Conservation (phyloP, 169 alveolate genomes). For the Plasmodium malariae region DNA sequence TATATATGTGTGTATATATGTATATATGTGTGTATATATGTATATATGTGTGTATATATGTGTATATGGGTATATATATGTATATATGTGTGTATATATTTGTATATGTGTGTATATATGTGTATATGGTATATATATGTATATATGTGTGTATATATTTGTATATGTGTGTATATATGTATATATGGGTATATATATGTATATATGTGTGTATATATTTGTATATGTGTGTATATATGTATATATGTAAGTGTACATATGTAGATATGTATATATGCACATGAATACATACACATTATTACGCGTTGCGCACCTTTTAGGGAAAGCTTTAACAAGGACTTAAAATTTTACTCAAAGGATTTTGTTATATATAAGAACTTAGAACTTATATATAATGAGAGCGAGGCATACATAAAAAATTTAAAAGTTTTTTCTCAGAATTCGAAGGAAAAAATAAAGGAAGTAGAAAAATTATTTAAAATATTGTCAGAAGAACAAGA, state of each 20-base stretch:
- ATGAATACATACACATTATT: not conserved
- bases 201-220: too few relatives aligned
- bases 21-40: too few relatives aligned
- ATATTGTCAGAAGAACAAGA: conserved; percentile 33
- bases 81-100: too few relatives aligned
- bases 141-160: too few relatives aligned
- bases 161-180: too few relatives aligned
- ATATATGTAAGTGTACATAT: too few relatives aligned
- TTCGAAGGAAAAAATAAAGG: conserved; percentile 44
- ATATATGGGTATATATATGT: too few relatives aligned
- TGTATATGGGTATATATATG: too few relatives aligned
- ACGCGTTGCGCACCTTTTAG: conserved; percentile 1
- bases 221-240: too few relatives aligned
- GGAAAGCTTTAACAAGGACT: conserved; percentile 28
- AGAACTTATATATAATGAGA: conserved; percentile 68
- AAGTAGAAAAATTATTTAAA: conserved; percentile 41
- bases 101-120: too few relatives aligned
- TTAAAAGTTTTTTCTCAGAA: conserved; percentile 47
- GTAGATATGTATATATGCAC: not conserved
- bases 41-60: not conserved
- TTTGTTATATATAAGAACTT: conserved; percentile 58
- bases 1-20: not conserved
- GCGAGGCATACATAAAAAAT: conserved; percentile 48
- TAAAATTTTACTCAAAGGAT: conserved; percentile 72
- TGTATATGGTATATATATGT: too few relatives aligned